Evolutionary conservation across 2,329 filamentous ascomycete species (phyloP), one percentile per base, ranked within the genome.

Genomic region (Fusarium sp.): DNA sequence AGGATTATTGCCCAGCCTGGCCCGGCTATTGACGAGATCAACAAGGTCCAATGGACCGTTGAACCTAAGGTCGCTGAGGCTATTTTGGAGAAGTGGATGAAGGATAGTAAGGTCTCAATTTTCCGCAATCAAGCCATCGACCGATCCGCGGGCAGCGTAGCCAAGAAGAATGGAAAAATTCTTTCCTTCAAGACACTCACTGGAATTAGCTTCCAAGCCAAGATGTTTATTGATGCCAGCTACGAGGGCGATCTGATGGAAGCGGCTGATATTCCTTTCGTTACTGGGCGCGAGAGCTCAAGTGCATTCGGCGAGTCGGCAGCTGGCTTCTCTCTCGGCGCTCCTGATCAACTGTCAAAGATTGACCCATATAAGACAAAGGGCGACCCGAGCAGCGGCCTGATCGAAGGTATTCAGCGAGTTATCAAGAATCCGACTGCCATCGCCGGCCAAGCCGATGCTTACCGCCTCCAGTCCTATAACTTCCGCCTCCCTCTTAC

Each of bases 161-260:
- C 70, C 13, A 36, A 58, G 11, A 72, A 72, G 50, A 59, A 57
- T 18, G 71, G 71, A 11, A 43, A 57, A 5, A 71, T 71, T 7
- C 15, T 40, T 0, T 72, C 68, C 11, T 71, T 71, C 40, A 71
- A 47, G 37, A 71, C 69, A 1, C 34, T 53, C 3, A 47, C 31
- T 3, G 69, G 69, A 9, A 41, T 44, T 11, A 36, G 61, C 43
- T 71, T 66, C 8, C 12, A 48, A 8, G 69, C 47, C 27, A 71
- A 72, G 46, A 70, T 72, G 62, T 72, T 72, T 8, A 72, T 72
- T 5, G 69, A 72, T 28, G 69, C 69, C 11, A 60, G 69, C 23
- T 72, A 72, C 7, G 69, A 72, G 18, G 69, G 69, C 13, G 69
- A 72, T 7, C 53, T 72, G 13, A 72, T 72, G 69, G 69, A 70